Conservation (phyloP, 495 filamentous ascomycete species). For the Tuber calosporum region DNA sequence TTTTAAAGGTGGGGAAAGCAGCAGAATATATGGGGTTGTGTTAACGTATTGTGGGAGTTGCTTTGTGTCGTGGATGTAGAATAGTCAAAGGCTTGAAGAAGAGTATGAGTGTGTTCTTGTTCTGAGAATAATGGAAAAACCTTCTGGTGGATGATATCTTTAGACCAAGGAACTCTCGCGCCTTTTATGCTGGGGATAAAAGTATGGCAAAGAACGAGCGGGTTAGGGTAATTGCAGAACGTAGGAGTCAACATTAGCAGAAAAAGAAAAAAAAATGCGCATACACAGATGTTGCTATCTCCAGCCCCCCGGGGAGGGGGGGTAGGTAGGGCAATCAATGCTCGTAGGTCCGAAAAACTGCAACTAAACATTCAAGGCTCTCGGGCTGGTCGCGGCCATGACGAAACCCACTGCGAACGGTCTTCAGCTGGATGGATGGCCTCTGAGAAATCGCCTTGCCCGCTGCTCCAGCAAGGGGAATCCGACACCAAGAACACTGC, state of each 20-base stretch:
- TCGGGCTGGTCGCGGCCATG: constrained; percentile 20
- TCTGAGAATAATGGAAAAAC: constrained; percentile 1
- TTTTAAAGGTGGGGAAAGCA: constrained; percentile 1
- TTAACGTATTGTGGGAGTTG: constrained; percentile 3
- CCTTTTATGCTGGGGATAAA: constrained; percentile 24
- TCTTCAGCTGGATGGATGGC: constrained; percentile 20
- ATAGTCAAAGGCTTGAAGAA: neutral
- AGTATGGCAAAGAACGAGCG: neutral
- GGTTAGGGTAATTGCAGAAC: constrained; percentile 5
- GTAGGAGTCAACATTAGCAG: constrained; percentile 29
- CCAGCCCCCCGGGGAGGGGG: neutral
- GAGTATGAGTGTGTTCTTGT: constrained; percentile 4
- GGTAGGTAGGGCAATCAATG: constrained; percentile 11
- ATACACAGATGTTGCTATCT: constrained; percentile 8
- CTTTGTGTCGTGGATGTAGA: neutral
- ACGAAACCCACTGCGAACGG: constrained; percentile 23
- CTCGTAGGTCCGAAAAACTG: constrained; percentile 3
- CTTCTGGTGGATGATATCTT: constrained; percentile 1
- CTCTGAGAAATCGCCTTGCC: constrained; percentile 11
- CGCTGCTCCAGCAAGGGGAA: constrained; percentile 8
- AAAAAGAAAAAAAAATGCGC: neutral
- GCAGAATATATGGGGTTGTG: neutral
- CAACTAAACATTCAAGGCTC: constrained; percentile 22
- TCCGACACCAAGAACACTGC: constrained; percentile 18
- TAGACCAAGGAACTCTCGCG: constrained; percentile 7